Conservation (phyloP, 306 rosid species). For the Cucurbita maxima region DNA sequence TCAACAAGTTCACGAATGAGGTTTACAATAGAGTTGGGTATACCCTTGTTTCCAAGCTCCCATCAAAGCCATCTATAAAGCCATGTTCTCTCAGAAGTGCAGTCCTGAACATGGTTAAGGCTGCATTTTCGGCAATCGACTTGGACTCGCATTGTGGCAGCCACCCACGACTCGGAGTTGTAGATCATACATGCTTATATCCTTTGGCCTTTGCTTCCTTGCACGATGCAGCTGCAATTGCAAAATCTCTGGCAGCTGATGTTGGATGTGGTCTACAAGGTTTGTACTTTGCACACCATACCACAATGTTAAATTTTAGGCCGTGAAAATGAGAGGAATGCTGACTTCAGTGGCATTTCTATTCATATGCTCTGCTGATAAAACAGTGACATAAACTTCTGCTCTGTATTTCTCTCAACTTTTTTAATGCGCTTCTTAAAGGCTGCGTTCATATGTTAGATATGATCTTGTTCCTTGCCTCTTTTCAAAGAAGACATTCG, state of each 20-base stretch:
- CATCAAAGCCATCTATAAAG: conserved; percentile 4
- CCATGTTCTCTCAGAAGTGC: conserved; percentile 47
- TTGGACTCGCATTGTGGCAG: conserved; percentile 54
- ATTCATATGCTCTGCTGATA: neutral
- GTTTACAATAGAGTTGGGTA: conserved; percentile 81
- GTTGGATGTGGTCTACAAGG: conserved; percentile 63
- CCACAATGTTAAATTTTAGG: neutral
- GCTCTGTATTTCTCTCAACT: neutral
- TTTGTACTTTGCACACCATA: conserved; percentile 17
- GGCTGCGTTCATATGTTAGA: neutral
- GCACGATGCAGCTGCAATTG: conserved; percentile 44
- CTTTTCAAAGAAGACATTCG: neutral
- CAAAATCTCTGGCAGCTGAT: conserved; percentile 39
- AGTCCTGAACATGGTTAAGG: conserved; percentile 58
- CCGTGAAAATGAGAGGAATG: neutral
- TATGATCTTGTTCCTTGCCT: neutral
- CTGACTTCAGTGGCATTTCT: neutral
- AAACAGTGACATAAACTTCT: neutral
- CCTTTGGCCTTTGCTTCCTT: conserved; percentile 54
- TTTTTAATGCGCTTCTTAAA: neutral
- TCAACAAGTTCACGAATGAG: conserved; percentile 70
- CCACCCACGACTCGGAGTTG: conserved; percentile 85
- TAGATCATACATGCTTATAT: conserved; percentile 81
- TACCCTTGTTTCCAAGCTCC: conserved; percentile 62
- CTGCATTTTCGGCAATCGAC: conserved; percentile 53